phyloP scores from a whole-genome alignment of 257 asterid genomes.

The Solanum pinnatisectum region DNA sequence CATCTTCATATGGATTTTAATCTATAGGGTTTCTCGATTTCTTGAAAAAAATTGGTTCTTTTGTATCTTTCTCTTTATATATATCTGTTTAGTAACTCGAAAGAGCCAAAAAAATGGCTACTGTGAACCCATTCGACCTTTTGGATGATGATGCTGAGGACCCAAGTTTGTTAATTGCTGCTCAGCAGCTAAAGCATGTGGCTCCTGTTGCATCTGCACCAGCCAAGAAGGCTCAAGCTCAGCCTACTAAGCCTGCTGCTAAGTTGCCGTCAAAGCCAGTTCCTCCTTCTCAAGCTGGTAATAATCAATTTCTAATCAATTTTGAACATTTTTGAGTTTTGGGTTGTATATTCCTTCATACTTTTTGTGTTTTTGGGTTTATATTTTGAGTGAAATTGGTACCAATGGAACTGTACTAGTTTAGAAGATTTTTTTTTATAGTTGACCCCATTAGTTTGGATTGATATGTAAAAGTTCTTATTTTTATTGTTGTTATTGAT shows the following conservation, averaged over 20 bases:
- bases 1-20: slow-evolving; percentile 17
- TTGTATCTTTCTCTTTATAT: slow-evolving; percentile 4
- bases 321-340: background rate
- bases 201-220: background rate
- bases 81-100: background rate
- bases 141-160: slow-evolving; percentile 65
- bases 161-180: slow-evolving; percentile 43
- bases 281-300: slow-evolving; percentile 67
- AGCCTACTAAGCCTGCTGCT: slow-evolving; percentile 22
- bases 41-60: background rate
- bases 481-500: background rate
- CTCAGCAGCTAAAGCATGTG: slow-evolving; percentile 21
- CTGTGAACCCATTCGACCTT: slow-evolving; percentile 49
- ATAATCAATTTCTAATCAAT: background rate
- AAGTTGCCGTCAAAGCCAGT: slow-evolving; percentile 52
- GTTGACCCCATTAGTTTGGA: background rate
- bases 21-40: slow-evolving; percentile 2
- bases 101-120: slow-evolving; percentile 23
- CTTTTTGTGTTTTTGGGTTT: no score
- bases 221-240: slow-evolving; percentile 16
- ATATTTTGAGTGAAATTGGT: no score
- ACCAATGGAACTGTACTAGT: no score
- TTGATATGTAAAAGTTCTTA: background rate
- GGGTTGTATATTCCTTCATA: background rate
- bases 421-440: no score